Evolutionary conservation across 2,329 filamentous ascomycete species (phyloP).

Genomic region (Epichloe sp.): DNA sequence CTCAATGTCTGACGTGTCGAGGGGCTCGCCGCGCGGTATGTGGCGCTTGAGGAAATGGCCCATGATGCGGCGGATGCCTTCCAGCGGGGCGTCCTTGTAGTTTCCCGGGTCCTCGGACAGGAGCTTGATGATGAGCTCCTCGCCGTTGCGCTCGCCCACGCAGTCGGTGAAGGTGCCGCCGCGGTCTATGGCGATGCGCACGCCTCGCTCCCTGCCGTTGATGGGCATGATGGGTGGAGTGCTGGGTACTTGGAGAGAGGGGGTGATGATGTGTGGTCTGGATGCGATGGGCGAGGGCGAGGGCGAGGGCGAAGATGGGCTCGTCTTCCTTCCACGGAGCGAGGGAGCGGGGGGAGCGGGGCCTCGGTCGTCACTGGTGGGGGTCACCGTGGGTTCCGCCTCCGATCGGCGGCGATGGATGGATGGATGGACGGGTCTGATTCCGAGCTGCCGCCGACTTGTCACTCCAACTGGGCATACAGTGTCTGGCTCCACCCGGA

Average conservation of each 20-base stretch:
- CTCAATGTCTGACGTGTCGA: conserved; percentile 31
- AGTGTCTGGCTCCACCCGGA: too few species aligned
- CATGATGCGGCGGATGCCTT: conserved; percentile 47
- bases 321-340: too few species aligned
- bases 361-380: too few species aligned
- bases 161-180: conserved; percentile 54
- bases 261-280: not conserved
- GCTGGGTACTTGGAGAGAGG: not conserved
- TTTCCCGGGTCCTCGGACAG: conserved; percentile 60
- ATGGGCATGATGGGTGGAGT: not conserved
- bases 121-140: conserved; percentile 59
- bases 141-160: conserved; percentile 50
- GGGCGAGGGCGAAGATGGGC: too few species aligned
- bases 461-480: too few species aligned
- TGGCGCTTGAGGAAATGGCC: conserved; percentile 19
- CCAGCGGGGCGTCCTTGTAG: conserved; percentile 60
- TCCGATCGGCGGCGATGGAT: not conserved
- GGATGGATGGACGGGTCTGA: too few species aligned
- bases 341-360: too few species aligned
- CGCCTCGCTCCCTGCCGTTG: conserved; percentile 58
- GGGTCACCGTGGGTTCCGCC: too few species aligned
- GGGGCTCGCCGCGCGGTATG: conserved; percentile 18
- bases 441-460: too few species aligned
- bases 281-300: too few species aligned
- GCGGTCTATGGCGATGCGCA: conserved; percentile 22